Conservation (phyloP, 2,329 filamentous ascomycete species). For the Claviceps africana region DNA sequence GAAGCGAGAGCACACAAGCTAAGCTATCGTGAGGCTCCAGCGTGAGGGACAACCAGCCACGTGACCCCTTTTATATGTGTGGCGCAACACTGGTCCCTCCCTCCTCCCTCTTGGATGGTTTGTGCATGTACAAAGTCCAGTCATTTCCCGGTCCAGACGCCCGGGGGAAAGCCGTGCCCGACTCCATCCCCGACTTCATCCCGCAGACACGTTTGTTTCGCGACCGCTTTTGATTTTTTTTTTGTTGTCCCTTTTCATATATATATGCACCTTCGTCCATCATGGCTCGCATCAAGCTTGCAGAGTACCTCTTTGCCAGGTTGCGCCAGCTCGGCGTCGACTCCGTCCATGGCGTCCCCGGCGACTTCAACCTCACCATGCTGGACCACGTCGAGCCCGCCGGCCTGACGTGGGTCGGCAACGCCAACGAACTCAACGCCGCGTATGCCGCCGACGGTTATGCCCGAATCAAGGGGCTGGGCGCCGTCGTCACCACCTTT, state of each 20-base stretch:
- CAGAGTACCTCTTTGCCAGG: conserved; percentile 42
- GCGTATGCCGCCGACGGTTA: conserved; percentile 46
- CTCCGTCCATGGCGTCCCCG: conserved; percentile 38
- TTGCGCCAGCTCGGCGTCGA: conserved; percentile 44
- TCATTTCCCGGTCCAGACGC: too few species aligned
- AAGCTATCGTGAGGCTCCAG: too few species aligned
- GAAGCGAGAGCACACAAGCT: too few species aligned
- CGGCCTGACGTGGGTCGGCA: conserved; percentile 32
- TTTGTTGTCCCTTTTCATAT: neutral
- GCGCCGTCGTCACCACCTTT: conserved; percentile 41
- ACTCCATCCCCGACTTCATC: too few species aligned
- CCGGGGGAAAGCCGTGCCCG: too few species aligned
- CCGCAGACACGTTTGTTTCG: too few species aligned
- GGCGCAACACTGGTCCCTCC: too few species aligned
- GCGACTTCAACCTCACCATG: conserved; percentile 25
- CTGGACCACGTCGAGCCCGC: conserved; percentile 24
- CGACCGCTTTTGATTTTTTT: too few species aligned
- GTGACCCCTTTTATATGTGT: too few species aligned
- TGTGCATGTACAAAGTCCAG: too few species aligned
- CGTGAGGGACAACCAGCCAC: too few species aligned
- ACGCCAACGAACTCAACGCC: conserved; percentile 44
- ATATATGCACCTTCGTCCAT: neutral
- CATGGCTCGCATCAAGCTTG: conserved; percentile 7
- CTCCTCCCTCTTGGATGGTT: too few species aligned
- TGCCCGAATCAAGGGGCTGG: conserved; percentile 35